phyloP scores from a whole-genome alignment of 2,329 filamentous ascomycete genomes.

The Neonectria sp. region DNA sequence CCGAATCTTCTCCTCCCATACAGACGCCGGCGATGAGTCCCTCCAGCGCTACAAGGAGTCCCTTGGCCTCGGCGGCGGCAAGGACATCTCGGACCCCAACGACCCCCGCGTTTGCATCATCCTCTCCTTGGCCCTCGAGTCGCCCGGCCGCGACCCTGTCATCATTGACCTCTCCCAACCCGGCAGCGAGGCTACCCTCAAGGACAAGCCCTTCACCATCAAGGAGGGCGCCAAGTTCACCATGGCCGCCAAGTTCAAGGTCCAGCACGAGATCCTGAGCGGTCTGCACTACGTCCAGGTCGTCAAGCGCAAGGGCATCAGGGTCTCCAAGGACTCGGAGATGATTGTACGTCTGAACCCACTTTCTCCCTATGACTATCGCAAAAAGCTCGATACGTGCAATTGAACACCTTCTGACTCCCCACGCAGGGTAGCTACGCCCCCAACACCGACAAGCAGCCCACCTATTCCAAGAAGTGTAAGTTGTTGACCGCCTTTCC shows the following conservation, averaged over 20 bases:
- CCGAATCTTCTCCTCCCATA: conserved; percentile 14
- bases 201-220: conserved; percentile 95
- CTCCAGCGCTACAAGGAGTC: conserved; percentile 98
- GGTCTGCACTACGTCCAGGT: conserved; percentile 97
- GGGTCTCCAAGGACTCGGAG: conserved; percentile 93
- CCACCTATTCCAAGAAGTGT: conserved; percentile 93
- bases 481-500: conserved; percentile 57
- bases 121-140: conserved; percentile 89
- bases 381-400: neutral
- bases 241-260: conserved; percentile 95
- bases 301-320: conserved; percentile 90
- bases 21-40: conserved; percentile 86
- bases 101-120: conserved; percentile 96
- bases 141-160: conserved; percentile 86
- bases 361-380: neutral
- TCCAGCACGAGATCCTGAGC: conserved; percentile 96
- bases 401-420: conserved; percentile 41
- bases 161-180: conserved; percentile 87
- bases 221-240: conserved; percentile 96
- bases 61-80: conserved; percentile 85
- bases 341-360: conserved; percentile 83
- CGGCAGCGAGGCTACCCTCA: conserved; percentile 82
- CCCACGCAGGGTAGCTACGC: conserved; percentile 84
- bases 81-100: conserved; percentile 80
- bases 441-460: conserved; percentile 91